A percentile compares a stretch with the other conserved stretches of the same genome.
These are phyloP conservation scores for Colletotrichum sublineola DNA, from an alignment of 2,329 filamentous ascomycete species.

Conservation along the genomic window DNA sequence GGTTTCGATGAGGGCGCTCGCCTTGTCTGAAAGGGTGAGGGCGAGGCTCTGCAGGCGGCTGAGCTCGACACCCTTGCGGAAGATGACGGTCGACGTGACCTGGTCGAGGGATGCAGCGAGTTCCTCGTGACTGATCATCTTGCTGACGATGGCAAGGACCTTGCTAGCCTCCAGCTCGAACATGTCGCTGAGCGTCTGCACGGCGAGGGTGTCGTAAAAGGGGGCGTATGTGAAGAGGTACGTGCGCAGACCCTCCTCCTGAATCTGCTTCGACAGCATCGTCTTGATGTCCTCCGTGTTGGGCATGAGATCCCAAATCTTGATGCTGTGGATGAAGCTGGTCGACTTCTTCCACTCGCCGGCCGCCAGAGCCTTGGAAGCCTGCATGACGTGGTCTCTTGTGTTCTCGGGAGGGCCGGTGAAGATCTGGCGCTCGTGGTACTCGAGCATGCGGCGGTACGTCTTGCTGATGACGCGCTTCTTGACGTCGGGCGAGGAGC, in stretches of 20 bases:
- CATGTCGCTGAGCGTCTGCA: constrained; percentile 89
- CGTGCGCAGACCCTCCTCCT: constrained; percentile 96
- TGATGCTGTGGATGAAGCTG: constrained; percentile 95
- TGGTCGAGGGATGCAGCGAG: constrained; percentile 96
- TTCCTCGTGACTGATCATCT: constrained; percentile 99
- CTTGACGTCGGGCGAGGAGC: constrained; percentile 95
- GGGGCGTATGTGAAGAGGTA: constrained; percentile 99
- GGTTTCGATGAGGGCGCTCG: constrained; percentile 92
- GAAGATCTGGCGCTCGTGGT: constrained; percentile 99
- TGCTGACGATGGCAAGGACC: constrained; percentile 94
- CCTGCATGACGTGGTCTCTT: constrained; percentile 98
- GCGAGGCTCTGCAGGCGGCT: constrained; percentile 95
- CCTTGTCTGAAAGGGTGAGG: constrained; percentile 95
- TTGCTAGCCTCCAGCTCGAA: constrained; percentile 94
- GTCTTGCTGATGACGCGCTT: constrained; percentile 99
- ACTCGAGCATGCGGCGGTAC: constrained; percentile 98
- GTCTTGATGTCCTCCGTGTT: constrained; percentile 93
- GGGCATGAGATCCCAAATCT: constrained; percentile 99
- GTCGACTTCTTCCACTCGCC: constrained; percentile 99
- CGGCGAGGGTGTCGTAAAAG: constrained; percentile 96
- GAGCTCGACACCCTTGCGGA: constrained; percentile 99
- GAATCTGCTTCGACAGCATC: constrained; percentile 98
- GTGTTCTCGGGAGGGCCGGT: constrained; percentile 99
- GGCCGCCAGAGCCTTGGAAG: constrained; percentile 93
- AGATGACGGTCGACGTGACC: constrained; percentile 96